phyloP scores from a whole-genome alignment of 2,329 filamentous ascomycete genomes.

The Orbilia brochopaga region DNA sequence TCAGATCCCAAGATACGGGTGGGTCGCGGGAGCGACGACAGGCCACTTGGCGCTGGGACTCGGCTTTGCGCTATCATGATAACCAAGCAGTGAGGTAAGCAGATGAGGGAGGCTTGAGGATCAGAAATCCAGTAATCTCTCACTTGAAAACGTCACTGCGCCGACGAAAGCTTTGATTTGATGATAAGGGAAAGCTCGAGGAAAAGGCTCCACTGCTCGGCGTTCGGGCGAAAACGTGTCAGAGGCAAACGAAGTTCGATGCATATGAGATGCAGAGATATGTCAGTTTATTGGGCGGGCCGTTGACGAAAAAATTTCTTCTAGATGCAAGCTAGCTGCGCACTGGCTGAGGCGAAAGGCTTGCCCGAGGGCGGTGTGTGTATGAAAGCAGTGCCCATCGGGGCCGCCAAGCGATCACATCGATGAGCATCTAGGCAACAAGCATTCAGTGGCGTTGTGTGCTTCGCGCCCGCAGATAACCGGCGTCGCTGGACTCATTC shows the following conservation, averaged over 20 bases:
- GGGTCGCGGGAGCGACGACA: constrained; percentile 31
- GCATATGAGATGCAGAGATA: constrained; percentile 6
- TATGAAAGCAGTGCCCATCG: constrained; percentile 4
- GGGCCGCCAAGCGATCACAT: constrained; percentile 12
- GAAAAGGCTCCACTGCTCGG: constrained; percentile 11
- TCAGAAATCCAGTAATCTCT: constrained; percentile 27
- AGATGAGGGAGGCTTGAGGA: background rate
- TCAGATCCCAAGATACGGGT: constrained; percentile 17
- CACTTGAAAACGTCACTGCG: constrained; percentile 25
- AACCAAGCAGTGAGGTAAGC: constrained; percentile 23
- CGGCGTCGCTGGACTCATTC: constrained; percentile 24
- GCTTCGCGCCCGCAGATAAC: constrained; percentile 46
- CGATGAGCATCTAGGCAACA: constrained; percentile 46
- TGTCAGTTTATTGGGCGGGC: background rate
- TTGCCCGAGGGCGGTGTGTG: constrained; percentile 12
- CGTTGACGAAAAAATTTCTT: no score
- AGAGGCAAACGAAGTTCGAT: constrained; percentile 13
- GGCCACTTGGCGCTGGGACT: constrained; percentile 28
- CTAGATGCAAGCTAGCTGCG: background rate
- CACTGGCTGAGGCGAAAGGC: constrained; percentile 35
- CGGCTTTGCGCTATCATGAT: constrained; percentile 43
- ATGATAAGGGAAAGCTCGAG: constrained; percentile 24
- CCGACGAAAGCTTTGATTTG: constrained; percentile 1
- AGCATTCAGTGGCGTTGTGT: constrained; percentile 33
- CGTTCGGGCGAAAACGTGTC: background rate